Base-by-base conservation (phyloP, 441 rosid species). In the Hypseocharis bilobata region DNA sequence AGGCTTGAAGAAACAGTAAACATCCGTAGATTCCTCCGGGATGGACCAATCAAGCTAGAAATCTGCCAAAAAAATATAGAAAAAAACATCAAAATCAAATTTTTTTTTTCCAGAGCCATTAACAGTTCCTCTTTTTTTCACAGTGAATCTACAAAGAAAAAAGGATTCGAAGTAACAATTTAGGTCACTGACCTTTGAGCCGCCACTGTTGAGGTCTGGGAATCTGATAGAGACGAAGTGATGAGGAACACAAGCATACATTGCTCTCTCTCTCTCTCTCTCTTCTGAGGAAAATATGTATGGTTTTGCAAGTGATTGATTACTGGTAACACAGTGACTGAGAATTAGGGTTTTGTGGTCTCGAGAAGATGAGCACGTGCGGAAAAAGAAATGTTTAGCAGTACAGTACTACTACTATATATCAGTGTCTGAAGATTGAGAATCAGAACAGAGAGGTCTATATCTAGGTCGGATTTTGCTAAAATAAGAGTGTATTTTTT, bases 171-270 rank as follows among this genome's bases (percentile, higher is more conserved):
- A 58, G 27, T 0, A 23, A 1, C 14, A 13, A 60, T 19, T 20
- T 42, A 19, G 32, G 23, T 49, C 16, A 76, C 60, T 52, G 55
- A 86, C 88, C 86, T 84, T 81, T 0, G 82, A 68, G 16, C 80
- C 49, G 16, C 80, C 49, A 42, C 62, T 30, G 44, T 23, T 66
- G 16, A 76, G 68, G 17, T 64, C 80, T 2, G 83, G 78, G 74
- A 81, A 52, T 38, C 79, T 76, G 57, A 80, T 16, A 49, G 85
- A 70, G 57, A 67, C 66, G 40, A 40, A 72, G 56, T 78, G 81
- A 69, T 56, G 20, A 52, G 79, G 25, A 70, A 64, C 66, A 57
- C 73, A 83, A 0, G 78, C 66, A 72, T 71, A 47, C 88, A 86
- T 86, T 49, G 56, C 56, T 49, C 26, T 6, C 5, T 32, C 8